Evolutionary conservation across 495 filamentous ascomycete genomes (phyloP).

Genomic region (Terfezia claveryi): DNA sequence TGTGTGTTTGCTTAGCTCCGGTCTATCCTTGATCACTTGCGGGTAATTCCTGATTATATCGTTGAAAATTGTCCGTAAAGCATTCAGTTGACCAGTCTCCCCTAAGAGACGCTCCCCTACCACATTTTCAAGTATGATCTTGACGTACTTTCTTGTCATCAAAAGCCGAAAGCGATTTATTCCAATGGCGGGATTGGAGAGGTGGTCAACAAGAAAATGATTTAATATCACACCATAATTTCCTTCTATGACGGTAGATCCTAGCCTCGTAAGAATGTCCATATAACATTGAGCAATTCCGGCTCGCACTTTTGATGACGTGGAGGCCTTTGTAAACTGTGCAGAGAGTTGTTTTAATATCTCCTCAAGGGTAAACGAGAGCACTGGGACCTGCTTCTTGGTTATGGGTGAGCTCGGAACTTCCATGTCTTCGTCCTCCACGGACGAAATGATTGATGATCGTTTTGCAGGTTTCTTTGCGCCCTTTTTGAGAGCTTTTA

Average conservation of each 20-base stretch:
- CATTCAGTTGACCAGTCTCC: constrained; percentile 65
- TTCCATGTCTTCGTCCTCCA: constrained; percentile 58
- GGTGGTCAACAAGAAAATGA: constrained; percentile 57
- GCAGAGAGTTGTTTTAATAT: constrained; percentile 59
- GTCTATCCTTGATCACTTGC: constrained; percentile 71
- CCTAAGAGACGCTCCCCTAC: constrained; percentile 64
- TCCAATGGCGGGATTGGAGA: constrained; percentile 51
- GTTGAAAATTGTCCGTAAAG: constrained; percentile 64
- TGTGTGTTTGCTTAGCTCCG: constrained; percentile 74
- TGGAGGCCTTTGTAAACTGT: constrained; percentile 62
- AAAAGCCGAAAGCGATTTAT: constrained; percentile 77
- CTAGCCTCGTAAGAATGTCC: constrained; percentile 49
- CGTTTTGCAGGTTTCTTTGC: constrained; percentile 35
- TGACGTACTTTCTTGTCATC: constrained; percentile 64
- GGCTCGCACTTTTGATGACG: constrained; percentile 56
- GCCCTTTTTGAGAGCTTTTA: constrained; percentile 22
- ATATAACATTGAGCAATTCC: constrained; percentile 76
- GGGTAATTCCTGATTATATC: constrained; percentile 86
- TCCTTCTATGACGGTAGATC: constrained; percentile 51
- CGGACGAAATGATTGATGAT: constrained; percentile 25
- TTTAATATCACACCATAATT: constrained; percentile 60
- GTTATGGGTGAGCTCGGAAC: constrained; percentile 32
- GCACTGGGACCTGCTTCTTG: constrained; percentile 42
- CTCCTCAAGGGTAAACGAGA: constrained; percentile 55
- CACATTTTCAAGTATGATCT: constrained; percentile 62